Evolutionary conservation across 2,329 filamentous ascomycete genomes (phyloP), one percentile per base, ranked within the genome.

Genomic region (Botrytis galanthina): DNA sequence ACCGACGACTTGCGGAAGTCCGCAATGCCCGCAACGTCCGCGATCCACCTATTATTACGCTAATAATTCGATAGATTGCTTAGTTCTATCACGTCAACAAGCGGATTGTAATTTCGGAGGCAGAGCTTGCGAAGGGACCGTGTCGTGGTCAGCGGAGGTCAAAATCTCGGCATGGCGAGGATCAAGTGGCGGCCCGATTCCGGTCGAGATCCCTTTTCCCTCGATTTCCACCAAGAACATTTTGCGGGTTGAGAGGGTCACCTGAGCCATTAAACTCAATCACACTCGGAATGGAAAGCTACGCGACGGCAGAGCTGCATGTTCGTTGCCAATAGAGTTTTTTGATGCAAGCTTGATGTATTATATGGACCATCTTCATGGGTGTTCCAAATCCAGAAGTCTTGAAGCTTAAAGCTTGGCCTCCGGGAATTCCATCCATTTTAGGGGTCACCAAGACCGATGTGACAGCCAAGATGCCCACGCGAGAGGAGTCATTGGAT

Each of bases 301-400:
- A 57, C 29, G 48, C 29, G n/a, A 32, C 48, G 66, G 66, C 66
- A 42, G 66, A 69, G 66, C 48, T 69, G 66, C 66, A 57, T 20
- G 20, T 32, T 68, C 35, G 39, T 20, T 57, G 35, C 48, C 48
- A 69, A 69, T 69, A 57, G 35, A 32, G 12, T 57, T 44, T n/a
- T n/a, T 42, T 42, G 48, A 69, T 69, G 48, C 66, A 42, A 69
- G 51, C 35, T 57, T 44, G n/a, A 57, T 42, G 35, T 42, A 20
- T 57, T 54, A 57, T 57, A 57, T 32, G 37, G 37, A 4, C 48
- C 54, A 57, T 69, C 37, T 42, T 51, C 35, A 69, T 42, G 66
- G 48, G 37, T 68, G n/a, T 12, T 54, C 10, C 48, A n/a, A 42
- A 42, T 42, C 18, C 66, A 57, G n/a, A 42, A 42, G 14, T 29